Evolutionary conservation across 805 yeast genomes (phyloP), one percentile per base, ranked within the genome.

Genomic region (Barnettozyma pratensis): DNA sequence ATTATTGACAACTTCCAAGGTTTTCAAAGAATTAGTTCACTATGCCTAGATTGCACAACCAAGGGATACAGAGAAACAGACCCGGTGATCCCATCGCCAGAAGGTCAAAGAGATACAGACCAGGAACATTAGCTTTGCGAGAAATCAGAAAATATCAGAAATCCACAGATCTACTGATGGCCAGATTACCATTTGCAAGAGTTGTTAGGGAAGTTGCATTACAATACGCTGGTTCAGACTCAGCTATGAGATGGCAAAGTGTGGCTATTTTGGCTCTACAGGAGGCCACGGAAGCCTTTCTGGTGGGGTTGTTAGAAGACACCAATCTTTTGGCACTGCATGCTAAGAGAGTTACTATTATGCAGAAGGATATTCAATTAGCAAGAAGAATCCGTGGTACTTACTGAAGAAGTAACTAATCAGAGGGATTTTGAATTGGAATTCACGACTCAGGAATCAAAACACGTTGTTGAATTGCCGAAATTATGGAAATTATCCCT

Each of bases 341-440:
- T 65, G 91, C 90, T 1, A 85, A 82, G 59, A 68, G 95, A 56
- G 89, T 86, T n/a, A 86, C 95, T 0, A 84, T 86, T 34, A 86
- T 85, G 92, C 86, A 83, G 59, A 85, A 83, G 63, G 95, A 86
- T 62, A 81, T 86, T 52, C 91, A 85, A 60, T 68, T 86, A 54
- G 94, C 94, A 4, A 75, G 94, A 68, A 72, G 92, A 64, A 79
- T 85, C 39, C 74, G 91, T 57, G 91, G 90, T 1, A 61, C 61
- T 34, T 54, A 55, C 44, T 54, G 44, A 41, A 10, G 32, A 34
- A 4, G n/a, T 27, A 2, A 28, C 41, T 9, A 7, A 7, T 10
- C 31, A 26, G 38, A 41, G 19, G 34, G 28, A 14, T 37, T 37
- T 28, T 11, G 28, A 7, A 34, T 31, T 41, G 28, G 29, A 14